Evolutionary conservation across 2,329 filamentous ascomycete species (phyloP).

Genomic region (Hypoxylon sp.): DNA sequence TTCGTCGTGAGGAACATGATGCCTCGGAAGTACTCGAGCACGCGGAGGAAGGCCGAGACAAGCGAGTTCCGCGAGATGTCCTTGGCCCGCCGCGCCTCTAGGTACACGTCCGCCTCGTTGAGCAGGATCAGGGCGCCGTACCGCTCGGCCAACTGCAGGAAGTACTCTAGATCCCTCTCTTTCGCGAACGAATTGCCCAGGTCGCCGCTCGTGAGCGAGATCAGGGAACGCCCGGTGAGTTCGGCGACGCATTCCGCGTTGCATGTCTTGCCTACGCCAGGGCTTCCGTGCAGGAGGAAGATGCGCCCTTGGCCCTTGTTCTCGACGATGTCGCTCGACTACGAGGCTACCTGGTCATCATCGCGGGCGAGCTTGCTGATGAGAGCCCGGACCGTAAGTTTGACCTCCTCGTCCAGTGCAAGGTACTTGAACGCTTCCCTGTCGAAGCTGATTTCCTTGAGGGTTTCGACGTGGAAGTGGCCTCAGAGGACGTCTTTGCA

Average conservation of each 20-base stretch:
- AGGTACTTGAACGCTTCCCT: slow-evolving; percentile 60
- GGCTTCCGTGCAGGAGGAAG: slow-evolving; percentile 61
- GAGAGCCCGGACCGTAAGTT: slow-evolving; percentile 56
- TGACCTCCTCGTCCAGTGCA: slow-evolving; percentile 58
- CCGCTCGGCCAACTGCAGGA: slow-evolving; percentile 58
- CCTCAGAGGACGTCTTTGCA: slow-evolving; percentile 59
- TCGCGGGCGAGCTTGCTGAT: slow-evolving; percentile 57
- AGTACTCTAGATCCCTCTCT: slow-evolving; percentile 56
- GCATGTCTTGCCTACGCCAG: slow-evolving; percentile 66
- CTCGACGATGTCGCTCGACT: slow-evolving; percentile 58
- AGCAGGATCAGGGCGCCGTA: slow-evolving; percentile 63
- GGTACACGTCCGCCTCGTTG: slow-evolving; percentile 69
- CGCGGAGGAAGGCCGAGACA: slow-evolving; percentile 59
- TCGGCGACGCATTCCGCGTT: slow-evolving; percentile 65
- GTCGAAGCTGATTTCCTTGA: slow-evolving; percentile 54
- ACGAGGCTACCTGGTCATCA: slow-evolving; percentile 53
- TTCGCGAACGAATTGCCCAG: slow-evolving; percentile 52
- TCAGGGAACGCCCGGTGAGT: slow-evolving; percentile 58
- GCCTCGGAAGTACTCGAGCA: slow-evolving; percentile 61
- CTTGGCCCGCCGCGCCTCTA: slow-evolving; percentile 57
- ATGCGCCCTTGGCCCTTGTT: slow-evolving; percentile 61
- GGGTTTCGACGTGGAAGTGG: slow-evolving; percentile 51
- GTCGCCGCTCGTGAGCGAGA: slow-evolving; percentile 60
- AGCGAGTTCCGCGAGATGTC: slow-evolving; percentile 58
- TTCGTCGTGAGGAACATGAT: slow-evolving; percentile 62